Conservation (phyloP, 176 grass and related monocot species). For the Pharus latifolius region DNA sequence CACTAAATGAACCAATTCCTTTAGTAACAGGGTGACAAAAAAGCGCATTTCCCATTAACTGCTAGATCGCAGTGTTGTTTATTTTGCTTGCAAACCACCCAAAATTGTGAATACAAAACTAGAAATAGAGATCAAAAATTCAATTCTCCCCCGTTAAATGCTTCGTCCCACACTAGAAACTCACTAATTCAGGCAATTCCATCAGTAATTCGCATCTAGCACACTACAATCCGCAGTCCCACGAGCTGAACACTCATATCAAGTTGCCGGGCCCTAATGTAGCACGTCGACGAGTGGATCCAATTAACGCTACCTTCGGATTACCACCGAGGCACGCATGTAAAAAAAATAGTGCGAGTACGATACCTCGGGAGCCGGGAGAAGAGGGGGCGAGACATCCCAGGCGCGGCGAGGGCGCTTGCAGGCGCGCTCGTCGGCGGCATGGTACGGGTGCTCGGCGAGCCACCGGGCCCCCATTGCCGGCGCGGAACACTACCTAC, state of each 20-base stretch:
- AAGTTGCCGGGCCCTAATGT: neutral
- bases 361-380: constrained; percentile 51
- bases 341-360: neutral
- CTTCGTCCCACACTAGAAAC: neutral
- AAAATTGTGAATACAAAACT: too few species aligned
- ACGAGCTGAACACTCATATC: neutral
- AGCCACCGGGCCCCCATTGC: constrained; percentile 89
- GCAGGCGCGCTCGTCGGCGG: constrained; percentile 56
- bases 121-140: too few species aligned
- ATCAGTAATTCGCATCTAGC: neutral
- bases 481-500: constrained; percentile 9
- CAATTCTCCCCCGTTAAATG: too few species aligned
- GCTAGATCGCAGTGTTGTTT: too few species aligned
- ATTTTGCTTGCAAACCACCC: too few species aligned
- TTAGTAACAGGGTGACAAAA: too few species aligned
- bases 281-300: neutral
- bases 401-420: constrained; percentile 70
- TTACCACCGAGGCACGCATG: neutral
- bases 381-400: constrained; percentile 55
- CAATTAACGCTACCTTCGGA: too few species aligned
- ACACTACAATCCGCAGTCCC: neutral
- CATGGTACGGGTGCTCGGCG: constrained; percentile 61
- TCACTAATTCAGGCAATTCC: neutral
- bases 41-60: too few species aligned
- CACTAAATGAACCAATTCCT: neutral